Evolutionary conservation across 192 early-diverging fungal genomes (phyloP).

Genomic region (Backusella circina): DNA sequence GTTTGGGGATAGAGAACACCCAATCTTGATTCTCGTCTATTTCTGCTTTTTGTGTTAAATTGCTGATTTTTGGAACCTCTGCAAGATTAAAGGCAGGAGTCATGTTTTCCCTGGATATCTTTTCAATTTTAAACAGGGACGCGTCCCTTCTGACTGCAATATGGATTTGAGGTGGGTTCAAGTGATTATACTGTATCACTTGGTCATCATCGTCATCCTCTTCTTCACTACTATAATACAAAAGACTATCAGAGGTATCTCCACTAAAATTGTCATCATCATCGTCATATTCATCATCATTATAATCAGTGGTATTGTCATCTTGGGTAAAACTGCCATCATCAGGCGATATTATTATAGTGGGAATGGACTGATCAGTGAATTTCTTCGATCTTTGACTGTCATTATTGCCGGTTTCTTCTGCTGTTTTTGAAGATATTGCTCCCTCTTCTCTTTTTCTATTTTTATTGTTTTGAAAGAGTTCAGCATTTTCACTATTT

Average conservation of each 20-base stretch:
- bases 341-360: not conserved
- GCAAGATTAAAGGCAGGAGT: slow-evolving; percentile 1
- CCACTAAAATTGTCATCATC: not conserved
- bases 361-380: not conserved
- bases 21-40: not conserved
- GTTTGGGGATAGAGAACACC: not conserved
- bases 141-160: slow-evolving; percentile 10
- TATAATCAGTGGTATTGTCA: not conserved
- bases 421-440: not conserved
- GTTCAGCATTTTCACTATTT: not conserved
- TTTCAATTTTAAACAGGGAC: slow-evolving; percentile 10
- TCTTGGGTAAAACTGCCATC: not conserved
- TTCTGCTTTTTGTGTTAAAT: slow-evolving; percentile 3
- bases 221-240: not conserved
- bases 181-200: not conserved
- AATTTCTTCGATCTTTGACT: not conserved
- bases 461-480: not conserved
- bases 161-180: slow-evolving; percentile 2
- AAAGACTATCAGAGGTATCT: not conserved
- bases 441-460: not conserved
- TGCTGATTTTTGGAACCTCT: slow-evolving; percentile 1
- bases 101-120: not conserved
- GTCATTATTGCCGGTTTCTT: not conserved
- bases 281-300: not conserved
- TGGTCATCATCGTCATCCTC: not conserved